Conservation (phyloP, 2,329 filamentous ascomycete genomes). For the Cladophialophora immunda region DNA sequence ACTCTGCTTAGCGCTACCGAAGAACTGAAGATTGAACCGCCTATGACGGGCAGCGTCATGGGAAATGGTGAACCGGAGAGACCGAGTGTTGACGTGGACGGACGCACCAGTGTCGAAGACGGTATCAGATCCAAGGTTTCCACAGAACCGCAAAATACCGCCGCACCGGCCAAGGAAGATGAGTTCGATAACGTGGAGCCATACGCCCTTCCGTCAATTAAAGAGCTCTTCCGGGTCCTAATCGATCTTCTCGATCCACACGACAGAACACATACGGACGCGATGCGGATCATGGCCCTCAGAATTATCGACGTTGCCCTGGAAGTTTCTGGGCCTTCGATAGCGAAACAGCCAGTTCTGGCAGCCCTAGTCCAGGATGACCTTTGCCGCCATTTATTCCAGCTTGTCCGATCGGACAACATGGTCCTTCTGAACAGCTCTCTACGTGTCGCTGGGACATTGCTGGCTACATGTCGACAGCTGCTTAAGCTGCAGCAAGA, state of each 20-base stretch:
- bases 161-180: constrained; percentile 46
- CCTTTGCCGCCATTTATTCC: constrained; percentile 92
- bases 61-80: constrained; percentile 51
- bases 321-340: constrained; percentile 94
- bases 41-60: constrained; percentile 62
- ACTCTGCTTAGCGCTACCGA: constrained; percentile 66
- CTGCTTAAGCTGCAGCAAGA: constrained; percentile 97
- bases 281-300: constrained; percentile 96
- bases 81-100: constrained; percentile 35
- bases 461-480: constrained; percentile 87
- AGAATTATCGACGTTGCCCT: constrained; percentile 97
- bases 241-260: constrained; percentile 94
- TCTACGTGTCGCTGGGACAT: constrained; percentile 86
- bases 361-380: constrained; percentile 90
- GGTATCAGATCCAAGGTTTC: constrained; percentile 45
- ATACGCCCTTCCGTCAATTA: constrained; percentile 92
- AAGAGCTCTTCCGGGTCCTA: constrained; percentile 91
- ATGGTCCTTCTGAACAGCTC: constrained; percentile 95
- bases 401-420: constrained; percentile 94
- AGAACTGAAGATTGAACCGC: constrained; percentile 82
- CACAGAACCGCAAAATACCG: constrained; percentile 46
- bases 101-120: constrained; percentile 22
- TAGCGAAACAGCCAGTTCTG: constrained; percentile 88
- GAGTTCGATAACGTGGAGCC: constrained; percentile 71
- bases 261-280: constrained; percentile 89